A percentile compares a stretch with the other conserved stretches of the same genome.
phyloP scores from a whole-genome alignment of 148 eudicot genomes.

The Heliamphora exappendiculata region DNA sequence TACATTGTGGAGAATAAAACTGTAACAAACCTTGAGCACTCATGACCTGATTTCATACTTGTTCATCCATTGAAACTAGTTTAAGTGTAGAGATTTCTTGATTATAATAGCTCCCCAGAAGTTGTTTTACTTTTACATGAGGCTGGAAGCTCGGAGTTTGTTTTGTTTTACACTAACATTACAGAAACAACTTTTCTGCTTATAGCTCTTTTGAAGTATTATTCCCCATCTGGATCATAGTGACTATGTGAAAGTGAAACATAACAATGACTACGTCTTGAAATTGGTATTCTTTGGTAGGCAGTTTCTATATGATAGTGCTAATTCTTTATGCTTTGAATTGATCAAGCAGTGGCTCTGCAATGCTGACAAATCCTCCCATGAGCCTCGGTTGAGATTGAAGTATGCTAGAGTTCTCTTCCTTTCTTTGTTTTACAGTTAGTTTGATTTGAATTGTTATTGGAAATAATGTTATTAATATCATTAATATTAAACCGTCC shows the following conservation, averaged over 20 bases:
- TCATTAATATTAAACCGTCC: background rate
- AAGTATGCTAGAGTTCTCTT: conserved; percentile 48
- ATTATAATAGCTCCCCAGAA: background rate
- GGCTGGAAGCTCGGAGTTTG: background rate
- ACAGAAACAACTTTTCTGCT: background rate
- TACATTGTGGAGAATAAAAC: background rate
- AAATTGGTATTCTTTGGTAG: background rate
- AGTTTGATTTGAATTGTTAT: background rate
- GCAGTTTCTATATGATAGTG: background rate
- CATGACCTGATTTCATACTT: background rate
- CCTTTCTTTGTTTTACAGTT: background rate
- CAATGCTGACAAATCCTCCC: conserved; percentile 95
- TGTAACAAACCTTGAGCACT: background rate
- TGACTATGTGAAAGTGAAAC: background rate
- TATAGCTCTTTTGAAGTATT: background rate
- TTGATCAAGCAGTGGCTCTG: conserved; percentile 74
- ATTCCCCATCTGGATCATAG: background rate
- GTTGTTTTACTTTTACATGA: background rate
- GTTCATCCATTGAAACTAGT: background rate
- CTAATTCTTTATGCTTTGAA: conserved; percentile 16
- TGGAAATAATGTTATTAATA: background rate
- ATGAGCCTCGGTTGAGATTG: conserved; percentile 84
- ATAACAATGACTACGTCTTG: background rate
- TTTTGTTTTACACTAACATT: background rate
- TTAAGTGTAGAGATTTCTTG: background rate